These are phyloP conservation scores for Simplicillium aogashimaense DNA, from an alignment of 2,329 filamentous ascomycete species.

Conservation along the genomic window DNA sequence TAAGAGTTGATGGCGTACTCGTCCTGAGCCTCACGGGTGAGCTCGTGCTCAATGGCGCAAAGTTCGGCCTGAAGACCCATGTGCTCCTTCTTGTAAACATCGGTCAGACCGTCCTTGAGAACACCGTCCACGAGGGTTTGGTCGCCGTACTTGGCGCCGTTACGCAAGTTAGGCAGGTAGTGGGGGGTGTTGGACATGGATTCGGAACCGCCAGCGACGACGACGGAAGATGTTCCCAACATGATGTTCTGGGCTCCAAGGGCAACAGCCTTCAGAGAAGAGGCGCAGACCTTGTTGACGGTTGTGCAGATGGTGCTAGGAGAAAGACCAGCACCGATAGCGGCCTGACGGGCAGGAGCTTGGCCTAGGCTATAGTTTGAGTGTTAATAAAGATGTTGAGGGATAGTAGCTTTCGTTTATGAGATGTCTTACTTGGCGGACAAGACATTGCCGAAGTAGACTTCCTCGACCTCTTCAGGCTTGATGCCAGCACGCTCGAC, in stretches of 20 bases:
- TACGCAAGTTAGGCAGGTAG: constrained; percentile 82
- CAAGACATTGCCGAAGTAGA: constrained; percentile 97
- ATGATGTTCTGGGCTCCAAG: constrained; percentile 96
- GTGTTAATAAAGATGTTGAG: background rate
- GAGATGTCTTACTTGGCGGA: constrained; percentile 69
- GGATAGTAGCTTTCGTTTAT: background rate
- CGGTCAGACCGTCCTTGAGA: constrained; percentile 87
- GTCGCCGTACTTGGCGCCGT: constrained; percentile 88
- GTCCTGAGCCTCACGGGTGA: constrained; percentile 81
- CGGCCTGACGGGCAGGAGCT: constrained; percentile 91
- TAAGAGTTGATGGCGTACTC: constrained; percentile 94
- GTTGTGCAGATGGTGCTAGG: constrained; percentile 78
- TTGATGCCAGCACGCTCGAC: constrained; percentile 84
- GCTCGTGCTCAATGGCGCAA: constrained; percentile 73
- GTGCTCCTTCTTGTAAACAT: constrained; percentile 92
- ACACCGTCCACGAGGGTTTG: constrained; percentile 83
- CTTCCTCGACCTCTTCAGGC: constrained; percentile 83
- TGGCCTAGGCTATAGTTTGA: constrained; percentile 64
- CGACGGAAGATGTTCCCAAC: constrained; percentile 83
- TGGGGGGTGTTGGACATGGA: constrained; percentile 98
- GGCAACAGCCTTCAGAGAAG: constrained; percentile 86
- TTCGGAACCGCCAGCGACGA: constrained; percentile 91
- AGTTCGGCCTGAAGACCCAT: constrained; percentile 94
- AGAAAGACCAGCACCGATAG: constrained; percentile 76
- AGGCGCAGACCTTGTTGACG: constrained; percentile 98